Conservation (phyloP, 192 early-diverging fungal genomes). For the Phlyctochytrium planicorne region DNA sequence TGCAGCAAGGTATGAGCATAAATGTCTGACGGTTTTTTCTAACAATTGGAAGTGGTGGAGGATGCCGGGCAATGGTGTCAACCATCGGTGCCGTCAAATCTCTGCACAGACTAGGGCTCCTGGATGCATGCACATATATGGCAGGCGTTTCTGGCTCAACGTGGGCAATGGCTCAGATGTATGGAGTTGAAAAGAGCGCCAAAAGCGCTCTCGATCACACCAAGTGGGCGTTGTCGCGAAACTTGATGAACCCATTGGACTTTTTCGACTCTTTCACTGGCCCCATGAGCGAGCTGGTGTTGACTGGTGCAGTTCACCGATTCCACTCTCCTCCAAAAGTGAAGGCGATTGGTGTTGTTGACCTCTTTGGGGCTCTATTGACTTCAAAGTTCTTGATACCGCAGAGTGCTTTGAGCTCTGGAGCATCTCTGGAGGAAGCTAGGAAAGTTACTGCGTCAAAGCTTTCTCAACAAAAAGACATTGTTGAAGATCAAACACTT, state of each 20-base stretch:
- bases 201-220: slow-evolving; percentile 3
- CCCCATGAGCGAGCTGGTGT: slow-evolving; percentile 8
- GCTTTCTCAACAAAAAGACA: slow-evolving; percentile 10
- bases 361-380: slow-evolving; percentile 38
- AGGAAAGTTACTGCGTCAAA: neutral
- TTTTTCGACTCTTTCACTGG: slow-evolving; percentile 17
- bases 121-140: slow-evolving; percentile 24
- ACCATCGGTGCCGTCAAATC: slow-evolving; percentile 19
- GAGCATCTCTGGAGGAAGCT: neutral
- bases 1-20: slow-evolving; percentile 22
- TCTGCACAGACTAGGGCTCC: slow-evolving; percentile 20
- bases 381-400: slow-evolving; percentile 28
- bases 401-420: neutral
- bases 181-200: slow-evolving; percentile 16
- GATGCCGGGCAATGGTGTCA: slow-evolving; percentile 38
- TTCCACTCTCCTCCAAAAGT: slow-evolving; percentile 1
- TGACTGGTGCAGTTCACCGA: slow-evolving; percentile 27
- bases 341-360: slow-evolving; percentile 27
- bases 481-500: neutral
- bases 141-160: slow-evolving; percentile 39
- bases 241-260: slow-evolving; percentile 24
- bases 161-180: slow-evolving; percentile 38
- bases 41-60: slow-evolving; percentile 31
- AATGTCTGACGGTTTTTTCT: neutral
- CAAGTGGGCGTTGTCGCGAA: slow-evolving; percentile 22